These are phyloP conservation scores for Coemansia sp. DNA, from an alignment of 192 early-diverging fungal genomes.

Conservation along the genomic window DNA sequence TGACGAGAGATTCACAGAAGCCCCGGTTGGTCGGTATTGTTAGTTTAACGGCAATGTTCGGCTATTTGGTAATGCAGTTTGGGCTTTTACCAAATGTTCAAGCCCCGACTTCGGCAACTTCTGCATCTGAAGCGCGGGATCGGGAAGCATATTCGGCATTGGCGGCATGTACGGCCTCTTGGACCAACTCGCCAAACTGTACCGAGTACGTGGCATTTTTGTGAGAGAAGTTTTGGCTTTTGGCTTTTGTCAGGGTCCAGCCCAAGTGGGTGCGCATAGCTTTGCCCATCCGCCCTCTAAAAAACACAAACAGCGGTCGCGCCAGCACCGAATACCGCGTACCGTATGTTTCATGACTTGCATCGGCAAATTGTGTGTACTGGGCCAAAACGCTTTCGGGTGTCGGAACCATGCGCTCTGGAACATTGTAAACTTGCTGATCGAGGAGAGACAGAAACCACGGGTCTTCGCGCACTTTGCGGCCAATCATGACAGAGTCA, in stretches of 20 bases:
- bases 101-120: background rate
- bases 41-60: background rate
- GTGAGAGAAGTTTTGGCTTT: background rate
- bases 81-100: too few relatives aligned
- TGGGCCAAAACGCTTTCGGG: slow-evolving; percentile 15
- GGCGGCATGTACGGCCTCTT: slow-evolving; percentile 15
- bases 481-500: slow-evolving; percentile 72
- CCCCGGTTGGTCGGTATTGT: too few relatives aligned
- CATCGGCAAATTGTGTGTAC: slow-evolving; percentile 35
- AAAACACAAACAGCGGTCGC: slow-evolving; percentile 42
- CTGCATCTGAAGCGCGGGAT: background rate
- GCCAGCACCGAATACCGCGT: slow-evolving; percentile 42
- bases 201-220: background rate
- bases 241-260: slow-evolving; percentile 3
- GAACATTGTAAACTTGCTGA: slow-evolving; percentile 32
- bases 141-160: slow-evolving; percentile 8
- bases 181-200: slow-evolving; percentile 24
- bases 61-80: too few relatives aligned
- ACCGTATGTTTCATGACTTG: slow-evolving; percentile 20
- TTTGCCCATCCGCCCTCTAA: slow-evolving; percentile 32
- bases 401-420: slow-evolving; percentile 7
- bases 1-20: too few relatives aligned
- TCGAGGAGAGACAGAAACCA: slow-evolving; percentile 66
- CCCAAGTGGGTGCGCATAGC: slow-evolving; percentile 27
- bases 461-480: slow-evolving; percentile 67